A percentile compares a stretch with the other conserved stretches of the same genome.
These are phyloP conservation scores for Phytophthora kernoviae DNA, from an alignment of 352 stramenopile genomes.

Conservation along the genomic window DNA sequence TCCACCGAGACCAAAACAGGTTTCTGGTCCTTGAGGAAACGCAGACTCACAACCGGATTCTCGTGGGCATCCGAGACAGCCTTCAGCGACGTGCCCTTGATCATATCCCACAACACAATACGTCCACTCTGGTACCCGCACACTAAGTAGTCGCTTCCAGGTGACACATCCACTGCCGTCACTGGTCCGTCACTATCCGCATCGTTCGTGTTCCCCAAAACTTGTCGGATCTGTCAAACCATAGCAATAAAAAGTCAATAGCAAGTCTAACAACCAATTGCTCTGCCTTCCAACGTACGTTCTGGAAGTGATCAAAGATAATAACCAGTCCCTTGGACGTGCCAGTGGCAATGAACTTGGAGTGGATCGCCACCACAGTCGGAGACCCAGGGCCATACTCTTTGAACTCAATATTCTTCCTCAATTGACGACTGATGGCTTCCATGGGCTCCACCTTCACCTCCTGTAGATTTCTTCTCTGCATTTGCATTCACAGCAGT, in stretches of 20 bases:
- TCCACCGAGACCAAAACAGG: constrained; percentile 84
- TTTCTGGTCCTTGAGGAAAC: constrained; percentile 89
- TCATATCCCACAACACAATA: constrained; percentile 97
- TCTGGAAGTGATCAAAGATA: constrained; percentile 98
- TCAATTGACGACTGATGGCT: constrained; percentile 87
- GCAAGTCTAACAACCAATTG: not conserved
- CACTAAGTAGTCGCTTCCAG: constrained; percentile 89
- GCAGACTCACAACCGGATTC: constrained; percentile 85
- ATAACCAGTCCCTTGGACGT: constrained; percentile 94
- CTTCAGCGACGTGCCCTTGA: constrained; percentile 93
- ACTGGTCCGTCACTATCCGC: constrained; percentile 76
- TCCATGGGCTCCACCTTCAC: constrained; percentile 92
- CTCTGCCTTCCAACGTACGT: constrained; percentile 52
- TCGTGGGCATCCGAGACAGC: constrained; percentile 90
- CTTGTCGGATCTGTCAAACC: constrained; percentile 71
- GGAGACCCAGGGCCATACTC: constrained; percentile 90
- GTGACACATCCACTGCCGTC: constrained; percentile 89
- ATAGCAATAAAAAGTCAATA: not conserved
- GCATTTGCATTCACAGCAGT: constrained; percentile 21
- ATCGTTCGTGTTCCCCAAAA: constrained; percentile 86
- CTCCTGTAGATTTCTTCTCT: constrained; percentile 63
- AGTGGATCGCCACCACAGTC: constrained; percentile 94
- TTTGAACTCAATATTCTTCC: constrained; percentile 93
- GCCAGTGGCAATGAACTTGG: constrained; percentile 97
- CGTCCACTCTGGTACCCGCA: constrained; percentile 93